These are phyloP conservation scores for Vaccinium darrowii DNA, from an alignment of 148 eudicot genomes.

Conservation along the genomic window DNA sequence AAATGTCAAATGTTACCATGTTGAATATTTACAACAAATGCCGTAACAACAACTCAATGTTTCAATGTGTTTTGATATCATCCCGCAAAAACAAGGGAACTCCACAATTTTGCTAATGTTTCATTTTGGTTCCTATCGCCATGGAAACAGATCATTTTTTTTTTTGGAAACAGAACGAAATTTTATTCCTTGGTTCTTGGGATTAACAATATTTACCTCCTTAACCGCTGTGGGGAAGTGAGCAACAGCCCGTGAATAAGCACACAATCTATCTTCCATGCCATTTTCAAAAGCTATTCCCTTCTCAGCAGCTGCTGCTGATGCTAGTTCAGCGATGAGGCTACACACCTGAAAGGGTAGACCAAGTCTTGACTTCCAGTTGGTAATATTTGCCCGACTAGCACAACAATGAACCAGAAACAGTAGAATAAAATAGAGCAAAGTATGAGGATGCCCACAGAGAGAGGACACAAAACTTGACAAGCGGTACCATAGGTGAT, in stretches of 20 bases:
- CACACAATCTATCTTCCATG: constrained; percentile 85
- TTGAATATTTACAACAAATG: neutral
- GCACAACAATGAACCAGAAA: neutral
- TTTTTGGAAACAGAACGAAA: neutral
- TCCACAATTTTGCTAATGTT: neutral
- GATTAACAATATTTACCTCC: constrained; percentile 51
- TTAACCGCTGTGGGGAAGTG: constrained; percentile 99
- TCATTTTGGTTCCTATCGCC: neutral
- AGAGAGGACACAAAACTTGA: neutral
- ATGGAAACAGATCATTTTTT: neutral
- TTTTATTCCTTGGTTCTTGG: neutral
- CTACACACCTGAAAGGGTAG: constrained; percentile 51
- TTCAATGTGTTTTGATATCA: neutral
- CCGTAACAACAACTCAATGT: neutral
- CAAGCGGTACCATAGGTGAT: neutral
- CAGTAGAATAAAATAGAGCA: neutral
- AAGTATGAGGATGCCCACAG: neutral
- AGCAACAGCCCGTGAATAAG: constrained; percentile 90
- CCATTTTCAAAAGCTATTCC: constrained; percentile 67
- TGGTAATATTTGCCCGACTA: neutral
- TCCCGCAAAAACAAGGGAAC: neutral
- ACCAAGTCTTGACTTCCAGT: neutral
- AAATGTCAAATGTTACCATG: too few relatives aligned
- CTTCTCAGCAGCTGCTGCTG: constrained; percentile 85
- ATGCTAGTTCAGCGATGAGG: constrained; percentile 79